These are phyloP conservation scores for Aspergillus novofumigatus DNA, from an alignment of 2,329 filamentous ascomycete species.

Conservation along the genomic window DNA sequence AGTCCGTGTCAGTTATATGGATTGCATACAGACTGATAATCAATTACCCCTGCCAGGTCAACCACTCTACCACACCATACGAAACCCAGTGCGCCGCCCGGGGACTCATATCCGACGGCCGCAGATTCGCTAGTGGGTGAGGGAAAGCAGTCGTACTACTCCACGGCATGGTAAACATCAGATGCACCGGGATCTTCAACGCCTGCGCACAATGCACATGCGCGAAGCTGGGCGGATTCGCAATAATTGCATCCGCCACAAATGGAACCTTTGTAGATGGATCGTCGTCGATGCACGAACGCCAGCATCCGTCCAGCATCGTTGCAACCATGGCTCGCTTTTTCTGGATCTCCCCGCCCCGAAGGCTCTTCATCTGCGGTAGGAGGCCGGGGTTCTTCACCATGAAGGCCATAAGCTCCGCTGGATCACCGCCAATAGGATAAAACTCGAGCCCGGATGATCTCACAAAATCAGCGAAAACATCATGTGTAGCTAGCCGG, in stretches of 20 bases:
- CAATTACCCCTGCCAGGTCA: slow-evolving; percentile 49
- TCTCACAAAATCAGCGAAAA: slow-evolving; percentile 53
- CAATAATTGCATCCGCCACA: slow-evolving; percentile 53
- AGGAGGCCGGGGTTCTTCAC: slow-evolving; percentile 46
- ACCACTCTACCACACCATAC: slow-evolving; percentile 46
- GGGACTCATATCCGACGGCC: slow-evolving; percentile 30
- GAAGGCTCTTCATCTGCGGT: slow-evolving; percentile 34
- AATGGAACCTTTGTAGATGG: slow-evolving; percentile 38
- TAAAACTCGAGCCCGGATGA: slow-evolving; percentile 55
- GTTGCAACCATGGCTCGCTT: slow-evolving; percentile 32
- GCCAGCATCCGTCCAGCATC: slow-evolving; percentile 40
- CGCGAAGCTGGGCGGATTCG: slow-evolving; percentile 51
- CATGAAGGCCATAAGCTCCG: slow-evolving; percentile 51
- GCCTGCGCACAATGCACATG: slow-evolving; percentile 52
- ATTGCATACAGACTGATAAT: background rate
- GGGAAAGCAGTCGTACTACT: slow-evolving; percentile 43
- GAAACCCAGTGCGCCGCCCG: slow-evolving; percentile 42
- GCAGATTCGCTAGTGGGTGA: slow-evolving; percentile 49
- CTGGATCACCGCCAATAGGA: slow-evolving; percentile 54
- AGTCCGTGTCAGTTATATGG: background rate
- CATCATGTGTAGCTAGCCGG: slow-evolving; percentile 53
- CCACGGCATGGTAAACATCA: slow-evolving; percentile 55
- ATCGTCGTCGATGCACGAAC: slow-evolving; percentile 35
- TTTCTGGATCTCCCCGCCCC: slow-evolving; percentile 30
- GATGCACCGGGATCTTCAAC: slow-evolving; percentile 47